Base-by-base conservation (phyloP, 164 flowering plant species). In the Saururus chinensis region DNA sequence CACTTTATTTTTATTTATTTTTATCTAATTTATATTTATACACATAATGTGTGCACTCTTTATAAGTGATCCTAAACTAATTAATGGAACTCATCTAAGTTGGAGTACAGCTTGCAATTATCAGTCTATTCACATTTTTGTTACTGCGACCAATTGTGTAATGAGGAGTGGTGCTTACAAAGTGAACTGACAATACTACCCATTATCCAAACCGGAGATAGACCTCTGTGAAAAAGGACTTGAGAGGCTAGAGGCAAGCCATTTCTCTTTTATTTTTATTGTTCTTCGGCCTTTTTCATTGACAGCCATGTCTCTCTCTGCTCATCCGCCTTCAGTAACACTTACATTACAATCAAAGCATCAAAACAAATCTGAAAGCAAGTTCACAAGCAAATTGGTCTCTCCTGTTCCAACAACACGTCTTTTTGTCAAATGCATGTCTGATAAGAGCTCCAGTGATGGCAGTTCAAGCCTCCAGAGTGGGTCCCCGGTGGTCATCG, bases 401-500 rank as follows among this genome's bases (percentile, higher is more conserved):
- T 30, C 37, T 6, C 2, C 37, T 30, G 37, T 23, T 14, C 35
- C 17, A 3, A 23, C 16, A 55, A 4, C 58, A 23, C 30, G 19
- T 23, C 58, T 23, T 37, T 10, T 30, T 20, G 54, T 37, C 19
- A 67, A 45, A 40, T 67, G 60, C 53, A 60, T 60, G 56, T 26
- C 65, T 7, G 13, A 59, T 24, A 19, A 30, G 45, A 19, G 20
- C 1, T 10, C 23, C 26, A 14, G 19, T 10, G 62, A 57, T 26
- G 58, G 30, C 21, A 60, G 55, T 42, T 64, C 62, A 30, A 68
- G 41, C 53, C 75, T 72, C 26, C 54, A 54, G 10, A 58, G 70
- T 9, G 77, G 77, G n/a, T 74, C 77, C n/a, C 71, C 77, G 2
- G 60, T 74, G 21, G 53, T 74, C 17, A 57, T 74, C 26, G 53